Base-by-base conservation (phyloP, 805 yeast genomes). In the Cyberlindnera nakhonratchasimensis region DNA sequence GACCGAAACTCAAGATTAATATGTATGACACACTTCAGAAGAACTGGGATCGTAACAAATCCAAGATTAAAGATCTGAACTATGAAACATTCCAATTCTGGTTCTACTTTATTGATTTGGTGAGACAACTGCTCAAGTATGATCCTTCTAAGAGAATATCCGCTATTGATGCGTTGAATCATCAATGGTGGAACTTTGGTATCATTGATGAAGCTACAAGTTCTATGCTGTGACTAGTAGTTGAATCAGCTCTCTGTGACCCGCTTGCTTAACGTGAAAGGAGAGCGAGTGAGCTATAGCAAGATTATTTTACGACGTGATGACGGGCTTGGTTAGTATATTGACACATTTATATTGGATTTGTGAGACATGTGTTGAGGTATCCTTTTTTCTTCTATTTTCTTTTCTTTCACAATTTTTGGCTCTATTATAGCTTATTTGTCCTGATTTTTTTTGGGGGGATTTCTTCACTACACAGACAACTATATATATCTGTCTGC, bases 171-270 rank as follows among this genome's bases (percentile, higher is more conserved):
- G 93, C 95, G 0, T 69, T 87, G 51, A 71, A 73, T 45, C 96
- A 87, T 62, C 88, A 86, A 36, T 93, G 96, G 86, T 81, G 95
- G 61, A 70, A 72, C 49, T 69, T 72, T 45, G 83, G 82, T 21
- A 71, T 78, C 37, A 62, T 70, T 50, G 84, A 77, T 61, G 82
- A 76, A 46, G 83, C 61, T 16, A 58, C 62, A 2, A 47, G 48
- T 19, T 48, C 51, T 7, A 13, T 49, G 42, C 4, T 51, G 23
- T 46, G 44, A 44, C 13, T n/a, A n/a, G n/a, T n/a, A n/a, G n/a
- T n/a, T n/a, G n/a, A n/a, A n/a, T n/a, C n/a, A n/a, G n/a, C n/a
- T n/a, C 20, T 31, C 18, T 26, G 26, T 30, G 11, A 16, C 20
- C 8, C 28, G 19, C 24, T 21, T 16, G 21, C 29, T 8, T 10